Evolutionary conservation across 2,329 filamentous ascomycete species (phyloP).

Genomic region (Niveomyces coronatus): DNA sequence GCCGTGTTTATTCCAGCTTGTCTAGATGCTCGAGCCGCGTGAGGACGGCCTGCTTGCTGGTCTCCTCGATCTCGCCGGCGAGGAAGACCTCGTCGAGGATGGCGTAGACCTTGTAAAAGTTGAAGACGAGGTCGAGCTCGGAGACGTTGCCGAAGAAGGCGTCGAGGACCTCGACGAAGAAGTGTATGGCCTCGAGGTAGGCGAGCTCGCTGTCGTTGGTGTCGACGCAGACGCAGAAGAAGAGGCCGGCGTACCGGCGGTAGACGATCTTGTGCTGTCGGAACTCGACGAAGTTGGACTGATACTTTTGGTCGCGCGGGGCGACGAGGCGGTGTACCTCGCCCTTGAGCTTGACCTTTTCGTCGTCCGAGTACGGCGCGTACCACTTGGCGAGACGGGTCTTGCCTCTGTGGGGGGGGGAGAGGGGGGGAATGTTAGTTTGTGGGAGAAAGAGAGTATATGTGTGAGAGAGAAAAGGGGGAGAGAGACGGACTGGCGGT

Average conservation of each 20-base stretch:
- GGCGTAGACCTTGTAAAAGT: constrained; percentile 85
- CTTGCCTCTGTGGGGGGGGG: constrained; percentile 61
- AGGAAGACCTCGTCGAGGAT: constrained; percentile 98
- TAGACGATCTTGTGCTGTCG: constrained; percentile 95
- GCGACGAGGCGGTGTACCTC: constrained; percentile 97
- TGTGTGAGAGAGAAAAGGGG: not conserved
- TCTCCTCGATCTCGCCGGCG: constrained; percentile 97
- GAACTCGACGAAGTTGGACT: constrained; percentile 98
- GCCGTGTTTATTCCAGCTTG: constrained; percentile 65
- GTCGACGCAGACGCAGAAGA: constrained; percentile 99
- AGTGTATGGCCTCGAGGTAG: constrained; percentile 95
- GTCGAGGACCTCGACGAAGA: constrained; percentile 98
- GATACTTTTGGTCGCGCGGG: constrained; percentile 96
- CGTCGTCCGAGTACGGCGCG: constrained; percentile 93
- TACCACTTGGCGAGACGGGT: constrained; percentile 99
- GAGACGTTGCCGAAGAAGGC: constrained; percentile 99
- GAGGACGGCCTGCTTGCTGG: constrained; percentile 93
- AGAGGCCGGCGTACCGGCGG: constrained; percentile 90
- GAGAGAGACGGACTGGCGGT: constrained; percentile 56
- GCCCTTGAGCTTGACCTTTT: constrained; percentile 98
- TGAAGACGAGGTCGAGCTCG: constrained; percentile 84
- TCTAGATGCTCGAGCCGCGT: constrained; percentile 91
- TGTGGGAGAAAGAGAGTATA: constrained; percentile 25
- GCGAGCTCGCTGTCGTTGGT: constrained; percentile 98
- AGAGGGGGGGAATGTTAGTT: too few relatives aligned